A percentile compares a stretch with the other conserved stretches of the same genome.
Evolutionary conservation across 352 stramenopile genomes (phyloP).

Genomic region (Globisporangium sylvaticum): DNA sequence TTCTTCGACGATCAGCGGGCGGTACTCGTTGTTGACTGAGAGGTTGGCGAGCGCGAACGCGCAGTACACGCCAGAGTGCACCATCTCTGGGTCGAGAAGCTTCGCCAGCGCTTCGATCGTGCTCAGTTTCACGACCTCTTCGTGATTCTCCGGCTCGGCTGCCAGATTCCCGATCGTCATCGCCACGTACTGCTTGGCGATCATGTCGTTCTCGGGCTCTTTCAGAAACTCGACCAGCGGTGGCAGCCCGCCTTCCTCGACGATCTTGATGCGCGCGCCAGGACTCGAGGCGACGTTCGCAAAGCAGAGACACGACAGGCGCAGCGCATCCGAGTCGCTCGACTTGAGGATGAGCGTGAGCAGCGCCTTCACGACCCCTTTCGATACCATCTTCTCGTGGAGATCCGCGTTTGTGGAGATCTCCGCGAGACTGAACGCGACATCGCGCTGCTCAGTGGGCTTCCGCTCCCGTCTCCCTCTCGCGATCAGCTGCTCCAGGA

Average conservation of each 20-base stretch:
- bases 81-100: constrained; percentile 88
- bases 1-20: constrained; percentile 90
- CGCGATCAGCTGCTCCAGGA: constrained; percentile 95
- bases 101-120: constrained; percentile 89
- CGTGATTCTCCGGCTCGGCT: constrained; percentile 92
- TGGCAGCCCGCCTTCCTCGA: constrained; percentile 90
- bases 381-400: constrained; percentile 93
- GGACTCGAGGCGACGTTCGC: constrained; percentile 92
- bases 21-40: constrained; percentile 92
- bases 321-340: constrained; percentile 91
- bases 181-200: constrained; percentile 93
- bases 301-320: constrained; percentile 92
- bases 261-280: constrained; percentile 87
- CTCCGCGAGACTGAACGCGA: constrained; percentile 94
- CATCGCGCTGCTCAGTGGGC: constrained; percentile 93
- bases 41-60: constrained; percentile 94
- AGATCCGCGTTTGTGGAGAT: constrained; percentile 93
- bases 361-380: constrained; percentile 92
- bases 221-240: constrained; percentile 90
- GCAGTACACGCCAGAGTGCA: constrained; percentile 86
- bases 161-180: constrained; percentile 96
- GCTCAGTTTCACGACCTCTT: constrained; percentile 91
- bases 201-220: constrained; percentile 82
- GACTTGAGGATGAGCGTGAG: constrained; percentile 89
- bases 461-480: constrained; percentile 92